phyloP scores from a whole-genome alignment of 2,329 filamentous ascomycete species.

The Lasiodiplodia theobromae region DNA sequence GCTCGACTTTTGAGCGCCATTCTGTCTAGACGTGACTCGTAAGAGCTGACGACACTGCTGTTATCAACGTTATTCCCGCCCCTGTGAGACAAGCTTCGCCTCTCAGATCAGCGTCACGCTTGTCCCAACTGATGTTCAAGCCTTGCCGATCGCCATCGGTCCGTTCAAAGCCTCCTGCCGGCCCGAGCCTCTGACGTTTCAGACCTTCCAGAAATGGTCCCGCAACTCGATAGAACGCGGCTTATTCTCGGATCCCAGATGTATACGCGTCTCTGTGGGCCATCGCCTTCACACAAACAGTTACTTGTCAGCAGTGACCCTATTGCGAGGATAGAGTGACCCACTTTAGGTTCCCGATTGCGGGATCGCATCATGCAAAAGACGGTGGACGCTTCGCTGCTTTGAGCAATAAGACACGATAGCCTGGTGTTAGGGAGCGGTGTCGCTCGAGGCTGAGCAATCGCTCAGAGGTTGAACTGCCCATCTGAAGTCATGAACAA shows the following conservation, averaged over 20 bases:
- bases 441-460: neutral
- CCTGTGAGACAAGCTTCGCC: no score
- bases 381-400: neutral
- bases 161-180: neutral
- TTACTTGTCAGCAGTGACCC: neutral
- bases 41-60: neutral
- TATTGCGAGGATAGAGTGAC: neutral
- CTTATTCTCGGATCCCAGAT: neutral
- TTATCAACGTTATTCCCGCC: neutral
- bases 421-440: neutral
- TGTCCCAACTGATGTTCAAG: neutral
- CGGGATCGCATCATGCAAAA: neutral
- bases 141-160: neutral
- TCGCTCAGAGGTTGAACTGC: neutral
- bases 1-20: no score
- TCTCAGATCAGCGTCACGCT: neutral
- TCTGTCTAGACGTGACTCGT: neutral
- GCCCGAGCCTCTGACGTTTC: neutral
- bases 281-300: neutral
- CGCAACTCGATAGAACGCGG: neutral
- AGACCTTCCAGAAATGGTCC: neutral
- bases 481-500: neutral
- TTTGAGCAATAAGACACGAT: neutral
- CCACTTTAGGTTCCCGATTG: neutral
- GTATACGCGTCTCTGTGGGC: constrained; percentile 5